Percentiles rank a stretch among this genome's conserved stretches.
These are phyloP conservation scores for Pelargonium fulgidum DNA, from an alignment of 441 rosid species.

Conservation along the genomic window DNA sequence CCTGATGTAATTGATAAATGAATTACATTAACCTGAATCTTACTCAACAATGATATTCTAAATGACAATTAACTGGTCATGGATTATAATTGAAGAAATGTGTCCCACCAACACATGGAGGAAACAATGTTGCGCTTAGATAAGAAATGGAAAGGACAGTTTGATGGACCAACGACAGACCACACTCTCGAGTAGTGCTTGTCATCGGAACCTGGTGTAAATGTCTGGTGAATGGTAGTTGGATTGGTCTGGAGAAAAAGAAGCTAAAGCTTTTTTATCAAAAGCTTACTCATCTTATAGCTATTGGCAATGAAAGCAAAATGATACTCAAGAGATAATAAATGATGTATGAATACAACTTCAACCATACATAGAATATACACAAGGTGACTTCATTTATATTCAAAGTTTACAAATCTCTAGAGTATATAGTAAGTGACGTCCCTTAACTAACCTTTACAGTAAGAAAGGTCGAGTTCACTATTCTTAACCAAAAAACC, in stretches of 20 bases:
- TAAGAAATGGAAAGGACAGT: not conserved
- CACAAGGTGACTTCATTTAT: too few species aligned
- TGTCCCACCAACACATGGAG: not conserved
- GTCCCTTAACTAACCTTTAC: not conserved
- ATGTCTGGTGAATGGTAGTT: not conserved
- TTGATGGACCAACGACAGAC: not conserved
- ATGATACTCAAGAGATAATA: too few species aligned
- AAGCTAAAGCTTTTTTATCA: too few species aligned
- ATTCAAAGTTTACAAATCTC: not conserved
- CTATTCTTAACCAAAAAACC: not conserved
- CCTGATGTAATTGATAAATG: too few species aligned
- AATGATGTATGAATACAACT: too few species aligned
- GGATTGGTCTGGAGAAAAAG: not conserved
- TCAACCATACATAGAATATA: too few species aligned
- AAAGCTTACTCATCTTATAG: too few species aligned
- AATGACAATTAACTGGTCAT: not conserved
- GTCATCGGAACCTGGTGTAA: not conserved
- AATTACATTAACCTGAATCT: too few species aligned
- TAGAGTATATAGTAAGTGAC: not conserved
- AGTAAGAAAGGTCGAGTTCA: not conserved
- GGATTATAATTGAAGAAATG: not conserved
- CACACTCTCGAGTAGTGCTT: not conserved
- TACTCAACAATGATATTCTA: not conserved
- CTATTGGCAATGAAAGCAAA: too few species aligned
- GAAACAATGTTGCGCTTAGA: not conserved